Evolutionary conservation across 163 green algal species (phyloP).

Genomic region (Chlamydomonas reinhardtii): DNA sequence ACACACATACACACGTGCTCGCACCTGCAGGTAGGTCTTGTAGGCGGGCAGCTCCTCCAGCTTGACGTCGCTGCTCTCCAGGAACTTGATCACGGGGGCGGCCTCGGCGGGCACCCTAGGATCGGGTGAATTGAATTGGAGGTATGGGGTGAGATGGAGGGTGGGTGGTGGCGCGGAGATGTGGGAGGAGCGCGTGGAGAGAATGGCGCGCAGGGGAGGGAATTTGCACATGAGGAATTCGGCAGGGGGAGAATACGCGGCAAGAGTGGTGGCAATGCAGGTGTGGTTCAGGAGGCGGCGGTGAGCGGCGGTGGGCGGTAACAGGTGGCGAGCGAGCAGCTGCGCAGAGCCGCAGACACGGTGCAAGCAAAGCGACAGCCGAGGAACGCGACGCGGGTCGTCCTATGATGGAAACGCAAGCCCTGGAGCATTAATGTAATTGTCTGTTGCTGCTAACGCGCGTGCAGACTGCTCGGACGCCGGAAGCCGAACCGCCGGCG

Average conservation of each 20-base stretch:
- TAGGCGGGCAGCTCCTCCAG: constrained; percentile 47
- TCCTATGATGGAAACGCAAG: not conserved
- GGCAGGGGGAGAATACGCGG: too few species aligned
- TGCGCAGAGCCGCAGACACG: too few species aligned
- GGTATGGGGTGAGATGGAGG: too few species aligned
- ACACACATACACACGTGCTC: too few species aligned
- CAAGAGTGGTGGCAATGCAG: not conserved
- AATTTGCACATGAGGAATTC: too few species aligned
- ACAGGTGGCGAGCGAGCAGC: not conserved
- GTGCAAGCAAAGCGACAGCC: not conserved
- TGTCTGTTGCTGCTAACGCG: not conserved
- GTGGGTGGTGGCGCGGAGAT: too few species aligned
- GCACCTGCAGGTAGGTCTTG: not conserved
- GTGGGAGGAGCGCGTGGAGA: too few species aligned
- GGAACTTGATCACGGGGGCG: constrained; percentile 50
- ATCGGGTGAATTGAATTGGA: too few species aligned
- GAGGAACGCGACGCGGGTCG: not conserved
- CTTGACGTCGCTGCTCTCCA: constrained; percentile 57
- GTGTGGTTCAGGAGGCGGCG: too few species aligned
- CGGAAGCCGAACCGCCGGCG: too few species aligned
- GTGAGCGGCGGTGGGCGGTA: not conserved
- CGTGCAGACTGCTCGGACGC: too few species aligned
- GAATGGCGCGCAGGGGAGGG: too few species aligned
- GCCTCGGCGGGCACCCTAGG: constrained; percentile 55
- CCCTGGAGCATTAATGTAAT: not conserved